Evolutionary conservation across 441 rosid genomes (phyloP), one percentile per base, ranked within the genome.

Genomic region (Erodium texanum): DNA sequence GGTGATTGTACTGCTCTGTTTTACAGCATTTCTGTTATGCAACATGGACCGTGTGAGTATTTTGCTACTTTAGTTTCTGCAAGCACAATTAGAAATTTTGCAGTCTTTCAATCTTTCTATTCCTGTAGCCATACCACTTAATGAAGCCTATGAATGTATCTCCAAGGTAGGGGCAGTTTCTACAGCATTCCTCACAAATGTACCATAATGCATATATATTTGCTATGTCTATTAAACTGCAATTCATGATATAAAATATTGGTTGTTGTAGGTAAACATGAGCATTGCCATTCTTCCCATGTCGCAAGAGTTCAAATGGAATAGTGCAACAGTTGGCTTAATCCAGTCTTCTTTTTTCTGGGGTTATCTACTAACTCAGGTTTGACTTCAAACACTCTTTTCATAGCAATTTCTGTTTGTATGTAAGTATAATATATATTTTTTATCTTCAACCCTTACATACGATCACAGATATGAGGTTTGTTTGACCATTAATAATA

Each of bases 301-400:
- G 99, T 93, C 97, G 43, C 75, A 88, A 81, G 89, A 93, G 84
- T 93, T 80, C 78, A 88, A 82, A 70, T 93, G 99, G 99, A 89
- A 85, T 80, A 91, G 96, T 78, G 88, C 99, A 71, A 93, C 99
- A 6, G 92, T 93, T 80, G 99, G 99, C 77, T 81, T 89, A 78
- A 93, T 93, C 74, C 99, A 91, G 81, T 93, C 99, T 71, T 93
- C 99, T 48, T 93, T 93, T 83, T 93, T 93, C 90, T 91, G 99
- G 99, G 99, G 99, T 38, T 93, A 93, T 74, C 82, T 93, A 66
- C 93, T 87, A 70, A 91, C 99, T 64, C 99, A 93, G 97, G 98
- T 90, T 62, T 66, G 72, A 14, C 56, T 65, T 68, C 62, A 23
- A 34, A 15, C 32, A 8, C 12, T 65, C 58, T 66, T 63, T 6